A percentile compares a stretch with the other conserved stretches of the same genome.
phyloP scores from a whole-genome alignment of 495 filamentous ascomycete species.

The Aspergillus leporis region DNA sequence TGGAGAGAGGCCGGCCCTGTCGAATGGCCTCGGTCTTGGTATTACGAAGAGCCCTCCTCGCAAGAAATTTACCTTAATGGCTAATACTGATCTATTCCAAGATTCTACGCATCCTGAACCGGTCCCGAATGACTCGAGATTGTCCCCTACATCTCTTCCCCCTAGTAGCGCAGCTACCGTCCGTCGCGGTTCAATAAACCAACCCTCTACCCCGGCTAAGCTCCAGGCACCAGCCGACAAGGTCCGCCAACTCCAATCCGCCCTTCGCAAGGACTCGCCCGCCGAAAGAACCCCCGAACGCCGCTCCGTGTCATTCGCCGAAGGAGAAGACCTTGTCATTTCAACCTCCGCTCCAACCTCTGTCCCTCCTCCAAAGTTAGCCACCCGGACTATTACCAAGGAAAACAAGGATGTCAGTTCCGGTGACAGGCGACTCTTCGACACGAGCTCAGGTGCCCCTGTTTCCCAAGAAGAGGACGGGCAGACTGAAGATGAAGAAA shows the following conservation, averaged over 20 bases:
- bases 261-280: conserved; percentile 27
- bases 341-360: background rate
- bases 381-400: background rate
- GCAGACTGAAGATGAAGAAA: background rate
- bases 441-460: background rate
- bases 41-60: conserved; percentile 31
- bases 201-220: conserved; percentile 17
- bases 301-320: conserved; percentile 31
- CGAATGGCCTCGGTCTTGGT: conserved; percentile 31
- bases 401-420: background rate
- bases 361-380: background rate
- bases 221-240: conserved; percentile 13
- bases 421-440: background rate
- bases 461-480: background rate
- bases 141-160: background rate
- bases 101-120: conserved; percentile 8
- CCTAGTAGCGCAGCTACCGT: conserved; percentile 9
- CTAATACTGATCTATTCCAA: conserved; percentile 12
- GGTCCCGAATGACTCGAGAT: conserved; percentile 9
- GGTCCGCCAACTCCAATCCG: conserved; percentile 22
- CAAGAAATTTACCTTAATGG: conserved; percentile 10
- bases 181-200: conserved; percentile 9
- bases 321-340: background rate
- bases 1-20: conserved; percentile 11
- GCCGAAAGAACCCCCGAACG: conserved; percentile 16